Conservation (phyloP, 2,329 filamentous ascomycete species). For the Seiridium unicorne region DNA sequence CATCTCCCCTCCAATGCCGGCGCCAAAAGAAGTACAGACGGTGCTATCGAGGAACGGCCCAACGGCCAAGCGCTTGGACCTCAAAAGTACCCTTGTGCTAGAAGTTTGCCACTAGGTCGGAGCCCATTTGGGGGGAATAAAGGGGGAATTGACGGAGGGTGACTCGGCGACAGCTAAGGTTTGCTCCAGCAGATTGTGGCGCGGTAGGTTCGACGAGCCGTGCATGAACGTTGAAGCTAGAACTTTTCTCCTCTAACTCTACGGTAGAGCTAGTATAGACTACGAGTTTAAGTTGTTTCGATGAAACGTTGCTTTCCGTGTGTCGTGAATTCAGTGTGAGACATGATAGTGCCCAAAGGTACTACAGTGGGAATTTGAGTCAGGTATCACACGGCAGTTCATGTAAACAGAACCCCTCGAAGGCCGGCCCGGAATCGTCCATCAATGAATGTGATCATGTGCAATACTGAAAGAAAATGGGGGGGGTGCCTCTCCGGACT, state of each 20-base stretch:
- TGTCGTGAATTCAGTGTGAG: background rate
- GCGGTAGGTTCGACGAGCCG: background rate
- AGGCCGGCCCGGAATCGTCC: background rate
- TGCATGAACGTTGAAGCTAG: background rate
- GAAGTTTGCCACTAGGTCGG: background rate
- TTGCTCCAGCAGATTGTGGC: background rate
- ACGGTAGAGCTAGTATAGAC: background rate
- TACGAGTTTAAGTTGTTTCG: background rate
- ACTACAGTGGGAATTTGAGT: constrained; percentile 2
- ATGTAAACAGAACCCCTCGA: no score
- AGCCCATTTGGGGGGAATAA: background rate
- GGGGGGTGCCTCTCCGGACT: no score
- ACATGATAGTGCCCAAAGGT: background rate
- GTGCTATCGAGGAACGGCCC: background rate
- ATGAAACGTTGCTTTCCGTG: background rate
- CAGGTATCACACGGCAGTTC: background rate
- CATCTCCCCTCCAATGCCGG: background rate
- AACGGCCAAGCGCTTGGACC: background rate
- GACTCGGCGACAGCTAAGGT: background rate
- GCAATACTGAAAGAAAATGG: no score
- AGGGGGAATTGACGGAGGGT: background rate
- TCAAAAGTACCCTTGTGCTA: background rate
- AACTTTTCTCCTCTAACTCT: no score
- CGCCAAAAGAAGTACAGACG: background rate
- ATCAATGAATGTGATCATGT: no score